phyloP scores from a whole-genome alignment of 106 monocot species.

The Platanthera zijinensis region DNA sequence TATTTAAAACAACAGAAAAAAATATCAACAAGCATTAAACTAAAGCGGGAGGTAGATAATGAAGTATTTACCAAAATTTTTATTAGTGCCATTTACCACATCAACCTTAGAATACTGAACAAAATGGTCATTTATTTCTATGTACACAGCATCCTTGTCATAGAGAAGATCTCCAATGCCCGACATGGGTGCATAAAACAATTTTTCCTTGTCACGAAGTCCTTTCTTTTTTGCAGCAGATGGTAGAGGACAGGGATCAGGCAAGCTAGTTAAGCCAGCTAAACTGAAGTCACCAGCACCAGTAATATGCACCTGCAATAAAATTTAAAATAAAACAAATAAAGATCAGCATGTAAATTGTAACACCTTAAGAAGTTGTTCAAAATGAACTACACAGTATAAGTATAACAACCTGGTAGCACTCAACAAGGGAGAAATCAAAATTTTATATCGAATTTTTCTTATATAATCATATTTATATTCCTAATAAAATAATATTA shows the following conservation, averaged over 20 bases:
- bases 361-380: neutral
- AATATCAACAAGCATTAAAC: neutral
- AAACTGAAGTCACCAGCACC: conserved; percentile 79
- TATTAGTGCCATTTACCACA: conserved; percentile 29
- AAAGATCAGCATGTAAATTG: neutral
- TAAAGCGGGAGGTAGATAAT: neutral
- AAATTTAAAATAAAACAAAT: neutral
- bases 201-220: conserved; percentile 89
- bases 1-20: neutral
- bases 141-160: conserved; percentile 98
- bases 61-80: conserved; percentile 39
- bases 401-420: no score
- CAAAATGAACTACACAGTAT: no score
- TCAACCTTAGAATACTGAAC: conserved; percentile 91
- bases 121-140: conserved; percentile 86
- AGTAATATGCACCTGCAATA: conserved; percentile 81
- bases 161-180: conserved; percentile 94
- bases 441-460: no score
- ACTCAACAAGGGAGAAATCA: no score
- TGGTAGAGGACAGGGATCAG: conserved; percentile 95
- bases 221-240: conserved; percentile 96
- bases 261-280: conserved; percentile 61
- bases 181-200: conserved; percentile 98
- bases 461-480: no score
- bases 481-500: no score